A percentile compares a stretch with the other conserved stretches of the same genome.
Evolutionary conservation across 768 basidiomycete genomes (phyloP).

Genomic region (Boletellus ananiceps): DNA sequence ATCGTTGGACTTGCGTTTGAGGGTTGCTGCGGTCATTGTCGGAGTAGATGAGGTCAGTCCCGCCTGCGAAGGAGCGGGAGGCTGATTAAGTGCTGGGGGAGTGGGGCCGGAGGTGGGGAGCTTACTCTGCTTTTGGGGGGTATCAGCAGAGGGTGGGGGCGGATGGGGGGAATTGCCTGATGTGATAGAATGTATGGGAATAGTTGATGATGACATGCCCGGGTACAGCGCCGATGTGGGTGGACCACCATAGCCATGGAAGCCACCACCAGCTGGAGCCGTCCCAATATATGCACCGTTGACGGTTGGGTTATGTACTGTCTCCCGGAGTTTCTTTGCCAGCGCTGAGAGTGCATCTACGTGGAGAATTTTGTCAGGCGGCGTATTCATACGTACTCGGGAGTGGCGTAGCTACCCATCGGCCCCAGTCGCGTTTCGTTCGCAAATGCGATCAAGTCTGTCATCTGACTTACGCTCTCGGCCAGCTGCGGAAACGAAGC

Average conservation of each 20-base stretch:
- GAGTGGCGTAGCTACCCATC: slow-evolving; percentile 47
- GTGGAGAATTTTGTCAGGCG: slow-evolving; percentile 20
- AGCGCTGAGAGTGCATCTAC: slow-evolving; percentile 43
- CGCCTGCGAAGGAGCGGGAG: slow-evolving; percentile 37
- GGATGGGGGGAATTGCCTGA: slow-evolving; percentile 45
- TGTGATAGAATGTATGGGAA: slow-evolving; percentile 42
- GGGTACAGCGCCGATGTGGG: slow-evolving; percentile 45
- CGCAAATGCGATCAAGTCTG: slow-evolving; percentile 67
- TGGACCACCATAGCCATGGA: slow-evolving; percentile 23
- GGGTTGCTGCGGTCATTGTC: slow-evolving; percentile 41
- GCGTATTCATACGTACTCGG: slow-evolving; percentile 23
- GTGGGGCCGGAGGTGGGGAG: slow-evolving; percentile 43
- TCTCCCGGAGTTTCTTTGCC: slow-evolving; percentile 37
- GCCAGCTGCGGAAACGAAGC: slow-evolving; percentile 48
- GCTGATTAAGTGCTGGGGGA: slow-evolving; percentile 38
- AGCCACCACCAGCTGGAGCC: slow-evolving; percentile 16
- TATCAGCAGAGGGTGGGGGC: slow-evolving; percentile 44
- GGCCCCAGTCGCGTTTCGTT: slow-evolving; percentile 54
- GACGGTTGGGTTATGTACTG: slow-evolving; percentile 7
- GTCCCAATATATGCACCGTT: slow-evolving; percentile 20
- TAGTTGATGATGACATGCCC: slow-evolving; percentile 37
- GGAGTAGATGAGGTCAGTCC: slow-evolving; percentile 46
- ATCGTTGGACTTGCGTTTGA: slow-evolving; percentile 52
- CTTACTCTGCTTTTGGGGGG: slow-evolving; percentile 63
- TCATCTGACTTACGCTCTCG: slow-evolving; percentile 78